These are phyloP conservation scores for Dactylellina leptospora DNA, from an alignment of 2,329 filamentous ascomycete genomes.

Conservation along the genomic window DNA sequence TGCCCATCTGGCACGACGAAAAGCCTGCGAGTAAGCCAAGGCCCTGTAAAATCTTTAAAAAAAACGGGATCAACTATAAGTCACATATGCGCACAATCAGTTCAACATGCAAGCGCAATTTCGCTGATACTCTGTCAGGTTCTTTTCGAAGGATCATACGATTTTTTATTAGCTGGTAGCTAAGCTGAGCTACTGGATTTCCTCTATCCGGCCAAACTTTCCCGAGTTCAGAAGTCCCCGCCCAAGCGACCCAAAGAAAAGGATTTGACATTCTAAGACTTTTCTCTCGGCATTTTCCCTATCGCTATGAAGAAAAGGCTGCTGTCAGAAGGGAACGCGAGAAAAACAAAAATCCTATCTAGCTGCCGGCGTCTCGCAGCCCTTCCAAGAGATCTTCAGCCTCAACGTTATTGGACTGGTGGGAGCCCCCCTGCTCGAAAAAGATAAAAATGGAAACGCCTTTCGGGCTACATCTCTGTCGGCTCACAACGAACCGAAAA, in stretches of 20 bases:
- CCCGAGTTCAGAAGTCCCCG: constrained; percentile 8
- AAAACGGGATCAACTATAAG: too few species aligned
- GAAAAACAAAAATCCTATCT: too few species aligned
- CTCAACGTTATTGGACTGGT: constrained; percentile 45
- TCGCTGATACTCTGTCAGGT: too few species aligned
- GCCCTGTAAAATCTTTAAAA: too few species aligned
- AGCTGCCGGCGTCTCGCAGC: background rate
- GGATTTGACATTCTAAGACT: constrained; percentile 41
- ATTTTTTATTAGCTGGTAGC: background rate
- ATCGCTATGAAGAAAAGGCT: background rate
- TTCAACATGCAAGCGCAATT: background rate
- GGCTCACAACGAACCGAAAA: constrained; percentile 30
- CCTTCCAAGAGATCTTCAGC: constrained; percentile 38
- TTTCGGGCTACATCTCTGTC: constrained; percentile 9
- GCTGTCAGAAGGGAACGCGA: background rate
- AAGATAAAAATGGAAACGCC: constrained; percentile 43
- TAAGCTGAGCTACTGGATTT: too few species aligned
- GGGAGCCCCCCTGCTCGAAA: background rate
- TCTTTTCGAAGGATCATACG: constrained; percentile 22
- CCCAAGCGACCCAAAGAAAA: constrained; percentile 1
- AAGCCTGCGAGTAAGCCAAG: background rate
- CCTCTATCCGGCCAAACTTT: constrained; percentile 22
- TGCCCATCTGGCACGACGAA: too few species aligned
- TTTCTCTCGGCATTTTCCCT: constrained; percentile 18
- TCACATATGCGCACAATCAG: background rate